These are phyloP conservation scores for Gossypium trilobum DNA, from an alignment of 441 rosid species.

Conservation along the genomic window DNA sequence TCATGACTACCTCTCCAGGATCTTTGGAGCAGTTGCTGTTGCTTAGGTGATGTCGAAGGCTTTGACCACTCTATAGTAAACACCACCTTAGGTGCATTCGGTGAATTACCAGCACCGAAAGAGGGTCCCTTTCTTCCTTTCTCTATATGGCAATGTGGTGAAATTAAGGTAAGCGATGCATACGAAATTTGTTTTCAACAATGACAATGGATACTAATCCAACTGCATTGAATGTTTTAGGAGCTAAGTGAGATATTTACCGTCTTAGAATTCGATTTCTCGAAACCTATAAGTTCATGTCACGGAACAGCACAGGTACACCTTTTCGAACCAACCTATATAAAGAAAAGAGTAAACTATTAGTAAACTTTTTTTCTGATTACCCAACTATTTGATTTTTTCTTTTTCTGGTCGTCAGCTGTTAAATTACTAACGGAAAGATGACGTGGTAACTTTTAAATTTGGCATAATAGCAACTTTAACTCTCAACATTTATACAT, in stretches of 20 bases:
- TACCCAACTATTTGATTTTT: too few relatives aligned
- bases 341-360: background rate
- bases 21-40: conserved; percentile 66
- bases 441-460: too few relatives aligned
- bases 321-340: background rate
- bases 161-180: conserved; percentile 43
- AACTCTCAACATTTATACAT: too few relatives aligned
- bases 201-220: background rate
- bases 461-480: too few relatives aligned
- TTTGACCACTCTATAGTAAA: conserved; percentile 78
- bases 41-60: conserved; percentile 68
- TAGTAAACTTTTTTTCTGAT: too few relatives aligned
- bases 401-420: too few relatives aligned
- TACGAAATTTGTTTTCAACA: background rate
- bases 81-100: conserved; percentile 73
- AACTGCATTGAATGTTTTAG: conserved; percentile 31
- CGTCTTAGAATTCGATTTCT: conserved; percentile 67
- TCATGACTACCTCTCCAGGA: conserved; percentile 37
- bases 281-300: conserved; percentile 53
- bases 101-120: conserved; percentile 44
- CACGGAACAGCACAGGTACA: conserved; percentile 60
- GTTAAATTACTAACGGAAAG: too few relatives aligned
- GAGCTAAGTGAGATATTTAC: conserved; percentile 60
- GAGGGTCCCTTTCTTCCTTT: conserved; percentile 68
- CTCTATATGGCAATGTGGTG: conserved; percentile 87